Base-by-base conservation (phyloP, 306 rosid species). In the Ochetophila trinervis region DNA sequence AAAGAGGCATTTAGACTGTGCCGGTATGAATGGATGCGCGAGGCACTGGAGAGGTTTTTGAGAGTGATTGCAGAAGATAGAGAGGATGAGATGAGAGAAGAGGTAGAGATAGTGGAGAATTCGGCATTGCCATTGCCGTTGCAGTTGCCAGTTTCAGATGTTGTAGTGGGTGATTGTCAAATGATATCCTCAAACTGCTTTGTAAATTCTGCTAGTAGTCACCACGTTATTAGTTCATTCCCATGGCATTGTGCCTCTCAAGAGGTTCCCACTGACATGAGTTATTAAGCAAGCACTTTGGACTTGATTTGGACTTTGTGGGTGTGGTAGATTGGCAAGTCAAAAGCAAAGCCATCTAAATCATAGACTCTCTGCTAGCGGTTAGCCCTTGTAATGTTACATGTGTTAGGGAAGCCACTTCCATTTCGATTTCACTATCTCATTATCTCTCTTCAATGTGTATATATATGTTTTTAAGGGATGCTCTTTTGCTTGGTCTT, bases 11-110 rank as follows among this genome's bases (percentile, higher is more conserved):
- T 82, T 63, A 69, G 79, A 58, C 88, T 84, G 21, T 68, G 90
- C 83, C 92, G 95, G 73, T 91, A 91, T 24, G 90, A 91, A 34
- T 88, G 97, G 97, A 91, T 91, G 97, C 74, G 88, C 7, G 63
- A 67, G 57, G 97, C 97, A 1, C 78, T 91, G 4, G 80, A 88
- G 55, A 79, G 40, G 68, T 88, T 91, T 75, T 19, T 82, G 18
- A 76, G 78, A 74, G 88, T 83, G 14, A 80, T 90, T 84, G 53
- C 5, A 51, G 85, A 78, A 21, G 84, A 75, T 5, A 70, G n/a
- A 37, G 62, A 76, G 17, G 42, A 17, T 19, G 67, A 63, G 61
- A 60, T 55, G 35, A 65, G 56, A 37, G 74, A 76, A 14, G 73
- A 72, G 59, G 42, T 55, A 14, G 32, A 10, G 4, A 77, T 23